phyloP scores from a whole-genome alignment of 164 flowering plant species.

The Litsea cubeba region DNA sequence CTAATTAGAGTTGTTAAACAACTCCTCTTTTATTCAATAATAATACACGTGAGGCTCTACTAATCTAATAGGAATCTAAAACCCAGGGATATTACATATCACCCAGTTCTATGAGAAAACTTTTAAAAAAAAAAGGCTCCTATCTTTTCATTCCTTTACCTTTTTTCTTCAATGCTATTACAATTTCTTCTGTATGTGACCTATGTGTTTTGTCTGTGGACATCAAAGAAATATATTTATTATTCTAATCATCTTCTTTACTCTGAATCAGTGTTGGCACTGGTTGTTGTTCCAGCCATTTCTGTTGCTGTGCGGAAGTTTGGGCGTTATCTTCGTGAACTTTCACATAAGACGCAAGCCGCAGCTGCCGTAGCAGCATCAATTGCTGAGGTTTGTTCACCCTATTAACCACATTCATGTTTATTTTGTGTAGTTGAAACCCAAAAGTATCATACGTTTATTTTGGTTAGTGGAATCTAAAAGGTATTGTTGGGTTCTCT shows the following conservation, averaged over 20 bases:
- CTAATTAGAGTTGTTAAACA: too few species aligned
- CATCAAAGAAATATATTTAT: too few species aligned
- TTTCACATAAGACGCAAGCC: constrained; percentile 95
- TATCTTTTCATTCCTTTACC: too few species aligned
- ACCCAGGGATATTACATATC: too few species aligned
- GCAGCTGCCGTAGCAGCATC: constrained; percentile 96
- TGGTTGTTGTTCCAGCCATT: constrained; percentile 68
- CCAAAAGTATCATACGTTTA: neutral
- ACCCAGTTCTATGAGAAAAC: too few species aligned
- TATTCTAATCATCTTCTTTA: constrained; percentile 1
- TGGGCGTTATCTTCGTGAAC: constrained; percentile 91
- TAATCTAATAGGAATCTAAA: too few species aligned
- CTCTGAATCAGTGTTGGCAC: constrained; percentile 57
- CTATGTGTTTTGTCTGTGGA: too few species aligned
- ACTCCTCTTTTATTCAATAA: too few species aligned
- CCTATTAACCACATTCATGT: neutral
- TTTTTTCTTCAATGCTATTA: too few species aligned
- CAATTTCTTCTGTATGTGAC: too few species aligned
- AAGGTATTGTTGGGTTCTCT: neutral
- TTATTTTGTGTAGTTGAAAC: neutral
- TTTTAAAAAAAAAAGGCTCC: too few species aligned
- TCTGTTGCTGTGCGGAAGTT: constrained; percentile 77
- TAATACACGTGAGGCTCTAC: too few species aligned
- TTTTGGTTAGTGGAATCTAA: neutral
- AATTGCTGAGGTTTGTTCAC: constrained; percentile 74